A percentile compares a stretch with the other conserved stretches of the same genome.
These are phyloP conservation scores for Trichoderma harzianum DNA, from an alignment of 2,329 filamentous ascomycete species.

Conservation along the genomic window DNA sequence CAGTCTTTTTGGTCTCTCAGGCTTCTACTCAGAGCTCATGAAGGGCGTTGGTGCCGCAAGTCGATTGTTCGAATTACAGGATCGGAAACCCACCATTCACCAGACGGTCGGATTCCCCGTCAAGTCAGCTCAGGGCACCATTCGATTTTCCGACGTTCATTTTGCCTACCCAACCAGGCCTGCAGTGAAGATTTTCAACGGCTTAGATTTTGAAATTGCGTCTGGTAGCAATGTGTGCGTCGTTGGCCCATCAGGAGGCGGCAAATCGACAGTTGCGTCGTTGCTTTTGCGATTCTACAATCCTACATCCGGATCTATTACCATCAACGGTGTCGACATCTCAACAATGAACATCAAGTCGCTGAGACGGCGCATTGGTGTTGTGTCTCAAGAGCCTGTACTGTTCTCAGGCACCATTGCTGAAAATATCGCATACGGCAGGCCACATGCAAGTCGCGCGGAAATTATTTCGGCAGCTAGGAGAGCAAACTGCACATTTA, in stretches of 20 bases:
- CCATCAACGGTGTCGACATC: slow-evolving; percentile 81
- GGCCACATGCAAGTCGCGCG: slow-evolving; percentile 68
- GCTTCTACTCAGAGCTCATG: slow-evolving; percentile 98
- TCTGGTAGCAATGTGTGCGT: slow-evolving; percentile 94
- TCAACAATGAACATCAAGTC: slow-evolving; percentile 89
- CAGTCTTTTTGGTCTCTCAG: slow-evolving; percentile 88
- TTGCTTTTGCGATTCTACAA: slow-evolving; percentile 88
- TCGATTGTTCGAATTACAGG: slow-evolving; percentile 91
- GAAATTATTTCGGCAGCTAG: slow-evolving; percentile 85
- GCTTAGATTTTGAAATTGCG: slow-evolving; percentile 85
- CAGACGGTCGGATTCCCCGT: slow-evolving; percentile 79
- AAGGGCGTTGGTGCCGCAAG: slow-evolving; percentile 98
- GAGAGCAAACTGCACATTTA: slow-evolving; percentile 94
- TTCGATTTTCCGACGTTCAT: slow-evolving; percentile 78
- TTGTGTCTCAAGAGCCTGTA: slow-evolving; percentile 94
- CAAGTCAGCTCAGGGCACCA: slow-evolving; percentile 78
- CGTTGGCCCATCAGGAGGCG: slow-evolving; percentile 91
- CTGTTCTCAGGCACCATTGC: slow-evolving; percentile 79
- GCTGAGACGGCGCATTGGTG: slow-evolving; percentile 83
- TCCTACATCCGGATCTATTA: slow-evolving; percentile 71
- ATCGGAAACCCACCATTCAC: slow-evolving; percentile 81
- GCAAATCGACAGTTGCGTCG: slow-evolving; percentile 94
- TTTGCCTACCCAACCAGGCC: slow-evolving; percentile 95
- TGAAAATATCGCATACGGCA: slow-evolving; percentile 88
- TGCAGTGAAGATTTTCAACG: slow-evolving; percentile 85